Evolutionary conservation across 768 basidiomycete species (phyloP).

Genomic region (Leccinum subtestaceum): DNA sequence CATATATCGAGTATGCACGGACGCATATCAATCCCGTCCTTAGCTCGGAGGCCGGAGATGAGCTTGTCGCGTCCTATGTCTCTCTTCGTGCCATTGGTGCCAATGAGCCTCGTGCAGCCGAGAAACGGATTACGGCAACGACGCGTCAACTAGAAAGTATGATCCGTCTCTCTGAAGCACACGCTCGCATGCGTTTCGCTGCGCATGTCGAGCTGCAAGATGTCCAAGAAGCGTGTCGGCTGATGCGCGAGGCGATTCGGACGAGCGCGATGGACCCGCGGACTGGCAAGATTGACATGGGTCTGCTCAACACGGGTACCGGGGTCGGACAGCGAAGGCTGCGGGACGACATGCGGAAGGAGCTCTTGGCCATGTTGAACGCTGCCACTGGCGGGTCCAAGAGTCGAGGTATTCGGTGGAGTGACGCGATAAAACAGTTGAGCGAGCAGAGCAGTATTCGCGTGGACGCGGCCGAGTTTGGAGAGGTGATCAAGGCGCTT

Average conservation of each 20-base stretch:
- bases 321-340: conserved; percentile 82
- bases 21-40: conserved; percentile 82
- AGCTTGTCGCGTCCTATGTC: conserved; percentile 88
- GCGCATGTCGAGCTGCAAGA: conserved; percentile 83
- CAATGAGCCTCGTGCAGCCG: conserved; percentile 79
- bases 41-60: conserved; percentile 78
- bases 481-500: conserved; percentile 69
- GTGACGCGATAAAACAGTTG: conserved; percentile 74
- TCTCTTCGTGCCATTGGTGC: conserved; percentile 88
- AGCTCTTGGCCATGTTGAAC: conserved; percentile 66
- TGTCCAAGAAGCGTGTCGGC: conserved; percentile 86
- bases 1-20: conserved; percentile 93
- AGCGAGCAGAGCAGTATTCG: conserved; percentile 82
- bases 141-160: conserved; percentile 96
- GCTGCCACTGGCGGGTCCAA: conserved; percentile 41
- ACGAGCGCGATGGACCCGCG: conserved; percentile 94
- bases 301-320: conserved; percentile 90
- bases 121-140: conserved; percentile 96
- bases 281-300: conserved; percentile 97
- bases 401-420: conserved; percentile 69
- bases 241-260: conserved; percentile 95
- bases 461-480: conserved; percentile 78
- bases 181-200: conserved; percentile 94
- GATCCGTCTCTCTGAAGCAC: conserved; percentile 94
- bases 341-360: conserved; percentile 87